Evolutionary conservation across 257 asterid species (phyloP).

Genomic region (Solanum neorickii): DNA sequence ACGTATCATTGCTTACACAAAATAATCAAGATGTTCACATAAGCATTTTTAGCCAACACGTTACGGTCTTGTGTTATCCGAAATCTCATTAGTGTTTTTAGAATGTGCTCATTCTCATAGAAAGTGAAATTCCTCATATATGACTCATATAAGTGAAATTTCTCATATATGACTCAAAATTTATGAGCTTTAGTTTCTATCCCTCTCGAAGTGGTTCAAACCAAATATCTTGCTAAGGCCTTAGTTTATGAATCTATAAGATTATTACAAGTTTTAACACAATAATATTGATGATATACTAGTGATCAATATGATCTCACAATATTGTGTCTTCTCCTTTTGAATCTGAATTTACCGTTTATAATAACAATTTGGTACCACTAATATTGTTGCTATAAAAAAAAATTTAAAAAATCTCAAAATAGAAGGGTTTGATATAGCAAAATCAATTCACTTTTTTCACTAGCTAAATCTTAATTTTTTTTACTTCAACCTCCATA

Average conservation of each 20-base stretch:
- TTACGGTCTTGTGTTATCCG: not conserved
- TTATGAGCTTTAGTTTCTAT: not conserved
- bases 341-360: not conserved
- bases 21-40: not conserved
- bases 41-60: not conserved
- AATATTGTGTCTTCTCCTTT: not conserved
- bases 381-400: not conserved
- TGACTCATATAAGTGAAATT: not conserved
- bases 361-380: not conserved
- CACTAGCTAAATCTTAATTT: not conserved
- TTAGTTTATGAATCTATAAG: not conserved
- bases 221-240: not conserved
- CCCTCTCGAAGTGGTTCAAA: not conserved
- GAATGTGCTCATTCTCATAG: not conserved
- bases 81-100: not conserved
- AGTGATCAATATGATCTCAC: not conserved
- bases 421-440: not conserved
- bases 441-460: too few species aligned
- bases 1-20: not conserved
- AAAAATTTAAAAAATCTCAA: too few species aligned
- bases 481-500: not conserved
- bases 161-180: not conserved
- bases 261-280: not conserved
- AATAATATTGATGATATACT: not conserved
- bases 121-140: too few species aligned